A percentile compares a stretch with the other conserved stretches of the same genome.
These are phyloP conservation scores for Gossypioides kirkii DNA, from an alignment of 345 rosid species.

Conservation along the genomic window DNA sequence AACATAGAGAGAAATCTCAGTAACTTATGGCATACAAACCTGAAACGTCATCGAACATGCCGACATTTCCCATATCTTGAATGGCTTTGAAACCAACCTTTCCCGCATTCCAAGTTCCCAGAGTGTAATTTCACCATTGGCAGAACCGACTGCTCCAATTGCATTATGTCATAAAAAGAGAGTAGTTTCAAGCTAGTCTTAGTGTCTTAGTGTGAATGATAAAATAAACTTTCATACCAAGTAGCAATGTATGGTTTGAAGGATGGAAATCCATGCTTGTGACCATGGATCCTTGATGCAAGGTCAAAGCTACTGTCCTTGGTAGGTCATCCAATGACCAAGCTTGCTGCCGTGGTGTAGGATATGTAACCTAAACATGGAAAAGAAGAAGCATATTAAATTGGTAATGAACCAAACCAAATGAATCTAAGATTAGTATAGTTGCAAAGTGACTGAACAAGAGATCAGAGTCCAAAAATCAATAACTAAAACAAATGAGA, in stretches of 20 bases:
- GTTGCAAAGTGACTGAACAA: slow-evolving; percentile 13
- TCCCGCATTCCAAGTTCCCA: slow-evolving; percentile 69
- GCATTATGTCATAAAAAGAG: slow-evolving; percentile 23
- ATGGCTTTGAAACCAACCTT: slow-evolving; percentile 63
- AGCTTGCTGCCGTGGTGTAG: slow-evolving; percentile 53
- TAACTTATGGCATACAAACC: slow-evolving; percentile 33
- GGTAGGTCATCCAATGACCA: slow-evolving; percentile 84
- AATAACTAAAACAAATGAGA: slow-evolving; percentile 1
- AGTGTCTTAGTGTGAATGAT: neutral
- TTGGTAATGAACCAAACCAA: neutral
- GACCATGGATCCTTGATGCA: slow-evolving; percentile 74
- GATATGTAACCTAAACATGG: slow-evolving; percentile 55
- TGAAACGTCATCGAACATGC: slow-evolving; percentile 52
- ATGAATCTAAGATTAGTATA: slow-evolving; percentile 1
- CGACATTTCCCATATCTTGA: slow-evolving; percentile 66
- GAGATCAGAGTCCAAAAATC: slow-evolving; percentile 1
- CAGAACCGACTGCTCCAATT: slow-evolving; percentile 67
- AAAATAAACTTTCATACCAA: slow-evolving; percentile 46
- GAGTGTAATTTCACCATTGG: slow-evolving; percentile 69
- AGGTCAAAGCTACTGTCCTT: slow-evolving; percentile 53
- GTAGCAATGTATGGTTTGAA: slow-evolving; percentile 57
- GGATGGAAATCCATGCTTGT: slow-evolving; percentile 95
- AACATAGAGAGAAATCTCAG: slow-evolving; percentile 3
- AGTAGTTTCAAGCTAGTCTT: neutral
- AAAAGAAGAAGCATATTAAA: neutral